phyloP scores from a whole-genome alignment of 345 rosid species.

The Euphorbia peplus region DNA sequence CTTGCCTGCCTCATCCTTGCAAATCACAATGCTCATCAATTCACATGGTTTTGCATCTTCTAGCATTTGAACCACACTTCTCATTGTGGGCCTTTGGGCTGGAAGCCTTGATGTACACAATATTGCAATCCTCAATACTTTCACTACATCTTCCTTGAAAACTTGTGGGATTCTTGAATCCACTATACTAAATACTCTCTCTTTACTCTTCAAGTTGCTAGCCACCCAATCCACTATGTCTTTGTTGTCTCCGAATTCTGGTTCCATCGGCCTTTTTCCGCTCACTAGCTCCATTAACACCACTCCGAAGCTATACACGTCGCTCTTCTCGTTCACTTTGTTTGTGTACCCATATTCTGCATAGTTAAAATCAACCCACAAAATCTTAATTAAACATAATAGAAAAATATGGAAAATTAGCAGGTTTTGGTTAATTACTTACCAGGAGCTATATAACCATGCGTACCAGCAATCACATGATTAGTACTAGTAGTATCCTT shows the following conservation, averaged over 20 bases:
- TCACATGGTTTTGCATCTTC: constrained; percentile 74
- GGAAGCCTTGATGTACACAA: constrained; percentile 64
- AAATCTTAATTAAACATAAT: background rate
- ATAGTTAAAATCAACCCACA: constrained; percentile 3
- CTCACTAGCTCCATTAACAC: constrained; percentile 88
- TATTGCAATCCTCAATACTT: constrained; percentile 64
- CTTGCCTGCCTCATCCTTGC: constrained; percentile 21
- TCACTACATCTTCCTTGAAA: constrained; percentile 58
- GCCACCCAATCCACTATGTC: constrained; percentile 78
- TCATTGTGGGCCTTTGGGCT: constrained; percentile 69
- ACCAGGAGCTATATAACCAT: constrained; percentile 98
- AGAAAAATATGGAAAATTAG: background rate
- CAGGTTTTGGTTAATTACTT: constrained; percentile 10
- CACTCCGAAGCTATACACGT: constrained; percentile 93
- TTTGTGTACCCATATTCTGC: constrained; percentile 86
- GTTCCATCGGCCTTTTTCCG: constrained; percentile 75
- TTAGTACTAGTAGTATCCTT: constrained; percentile 58
- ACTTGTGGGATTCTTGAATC: constrained; percentile 59
- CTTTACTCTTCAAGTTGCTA: constrained; percentile 53
- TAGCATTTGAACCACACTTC: constrained; percentile 81
- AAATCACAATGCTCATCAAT: constrained; percentile 40
- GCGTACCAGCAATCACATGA: constrained; percentile 78
- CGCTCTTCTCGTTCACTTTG: constrained; percentile 83
- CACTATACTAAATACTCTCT: constrained; percentile 49
- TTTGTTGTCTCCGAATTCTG: constrained; percentile 68